Base-by-base conservation (phyloP, 139 green algal species). In the Diplosphaera chodatii region DNA sequence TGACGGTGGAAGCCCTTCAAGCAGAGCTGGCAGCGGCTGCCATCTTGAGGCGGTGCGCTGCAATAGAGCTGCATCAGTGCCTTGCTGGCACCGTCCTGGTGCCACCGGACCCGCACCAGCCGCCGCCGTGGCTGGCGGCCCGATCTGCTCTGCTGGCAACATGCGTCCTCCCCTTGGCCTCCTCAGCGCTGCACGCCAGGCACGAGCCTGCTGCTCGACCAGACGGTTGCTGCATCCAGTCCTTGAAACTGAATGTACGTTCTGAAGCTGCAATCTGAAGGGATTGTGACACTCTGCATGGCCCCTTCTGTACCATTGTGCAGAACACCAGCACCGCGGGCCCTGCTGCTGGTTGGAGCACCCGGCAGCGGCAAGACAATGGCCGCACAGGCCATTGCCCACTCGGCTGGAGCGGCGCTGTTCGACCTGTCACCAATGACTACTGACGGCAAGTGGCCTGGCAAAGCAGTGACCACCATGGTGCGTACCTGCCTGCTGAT, bases 1-100 rank as follows among this genome's bases (percentile, higher is more conserved):
- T 91, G 64, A 91, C 74, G 66, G 83, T 95, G 28, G 92, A 97
- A 78, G 88, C 81, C 2, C 82, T 98, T 30, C 96, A 91, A 72
- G 84, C 86, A 33, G 91, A 97, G 89, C 86, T 98, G 55, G 91
- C 91, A 1, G 73, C 64, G 29, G 85, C 88, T 28, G 84, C 84
- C 68, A 87, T 97, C 68, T 69, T 95, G 64, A 69, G 80, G 74
- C 68, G 70, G 22, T 83, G 70, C 67, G 80, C 82, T 0, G 55
- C 80, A 28, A 56, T 73, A 31, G 78, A 76, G 21, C 34, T 96
- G 32, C 64, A 74, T 0, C 86, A 93, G 74, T 95, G 91, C 80
- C 64, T 95, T 28, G 91, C 89, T 85, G 72, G 78, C 78, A 66
- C 63, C 30, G 48, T 55, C 64, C 30, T 33, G 70, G n/a, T 56